phyloP scores from a whole-genome alignment of 495 filamentous ascomycete genomes.

The Cudoniella acicularis region DNA sequence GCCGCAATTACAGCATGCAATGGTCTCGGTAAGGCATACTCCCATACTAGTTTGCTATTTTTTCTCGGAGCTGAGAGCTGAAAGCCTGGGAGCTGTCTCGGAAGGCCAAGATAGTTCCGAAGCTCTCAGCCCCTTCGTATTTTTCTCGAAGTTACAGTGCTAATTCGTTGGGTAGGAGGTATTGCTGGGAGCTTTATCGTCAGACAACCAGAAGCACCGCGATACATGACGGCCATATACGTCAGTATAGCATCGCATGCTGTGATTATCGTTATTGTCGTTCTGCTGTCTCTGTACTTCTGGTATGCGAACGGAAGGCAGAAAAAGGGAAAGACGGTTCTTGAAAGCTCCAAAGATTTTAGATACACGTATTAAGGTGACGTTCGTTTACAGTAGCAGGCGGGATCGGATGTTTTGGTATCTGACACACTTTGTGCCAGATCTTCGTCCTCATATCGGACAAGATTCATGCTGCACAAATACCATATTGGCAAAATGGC shows the following conservation, averaged over 20 bases:
- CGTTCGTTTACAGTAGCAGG: not conserved
- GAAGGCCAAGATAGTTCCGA: too few relatives aligned
- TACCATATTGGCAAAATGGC: not conserved
- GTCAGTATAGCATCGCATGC: constrained; percentile 70
- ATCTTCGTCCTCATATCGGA: not conserved
- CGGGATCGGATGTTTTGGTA: not conserved
- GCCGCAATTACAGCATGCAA: constrained; percentile 68
- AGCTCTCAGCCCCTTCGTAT: too few relatives aligned
- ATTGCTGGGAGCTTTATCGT: constrained; percentile 78
- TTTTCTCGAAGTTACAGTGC: too few relatives aligned
- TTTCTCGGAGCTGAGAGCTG: too few relatives aligned
- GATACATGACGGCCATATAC: constrained; percentile 68
- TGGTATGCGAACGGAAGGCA: constrained; percentile 54
- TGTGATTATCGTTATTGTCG: constrained; percentile 60
- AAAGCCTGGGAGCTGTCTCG: too few relatives aligned
- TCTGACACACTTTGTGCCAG: constrained; percentile 14
- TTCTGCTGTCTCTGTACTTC: constrained; percentile 58
- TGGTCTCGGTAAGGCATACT: constrained; percentile 67
- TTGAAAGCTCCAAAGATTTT: constrained; percentile 55
- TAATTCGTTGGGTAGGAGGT: too few relatives aligned
- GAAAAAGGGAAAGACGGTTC: constrained; percentile 38
- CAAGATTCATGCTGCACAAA: too few relatives aligned
- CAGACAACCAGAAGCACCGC: constrained; percentile 60
- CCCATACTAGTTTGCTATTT: too few relatives aligned
- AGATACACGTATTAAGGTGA: constrained; percentile 47